A percentile compares a stretch with the other conserved stretches of the same genome.
phyloP scores from a whole-genome alignment of 345 rosid species.

The Ailanthus altissimus region DNA sequence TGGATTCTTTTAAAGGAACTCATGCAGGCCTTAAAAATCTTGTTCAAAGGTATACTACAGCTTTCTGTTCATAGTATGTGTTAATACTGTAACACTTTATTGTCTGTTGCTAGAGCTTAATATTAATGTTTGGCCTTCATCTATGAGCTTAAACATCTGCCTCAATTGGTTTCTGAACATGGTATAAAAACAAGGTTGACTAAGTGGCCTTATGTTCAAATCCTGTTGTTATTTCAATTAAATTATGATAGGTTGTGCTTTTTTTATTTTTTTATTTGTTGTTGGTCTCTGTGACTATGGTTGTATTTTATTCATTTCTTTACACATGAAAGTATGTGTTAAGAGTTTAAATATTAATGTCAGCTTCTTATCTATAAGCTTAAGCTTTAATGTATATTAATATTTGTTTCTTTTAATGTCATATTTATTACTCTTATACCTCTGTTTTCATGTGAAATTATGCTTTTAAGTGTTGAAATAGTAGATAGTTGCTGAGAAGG shows the following conservation, averaged over 20 bases:
- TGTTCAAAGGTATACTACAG: conserved; percentile 72
- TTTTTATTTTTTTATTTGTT: not conserved
- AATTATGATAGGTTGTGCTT: not conserved
- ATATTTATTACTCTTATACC: not conserved
- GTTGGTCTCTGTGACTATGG: not conserved
- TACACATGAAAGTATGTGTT: not conserved
- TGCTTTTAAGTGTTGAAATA: not conserved
- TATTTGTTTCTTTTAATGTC: conserved; percentile 7
- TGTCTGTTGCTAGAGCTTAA: not conserved
- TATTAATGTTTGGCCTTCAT: not conserved
- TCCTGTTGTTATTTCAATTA: not conserved
- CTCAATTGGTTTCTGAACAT: not conserved
- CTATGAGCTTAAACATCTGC: not conserved
- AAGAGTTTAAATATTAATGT: not conserved
- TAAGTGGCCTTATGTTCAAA: not conserved
- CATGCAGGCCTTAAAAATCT: conserved; percentile 94
- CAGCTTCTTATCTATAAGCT: not conserved
- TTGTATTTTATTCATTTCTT: not conserved
- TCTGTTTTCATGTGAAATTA: not conserved
- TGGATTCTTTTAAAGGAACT: conserved; percentile 98
- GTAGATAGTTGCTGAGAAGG: not conserved
- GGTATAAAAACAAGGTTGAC: not conserved
- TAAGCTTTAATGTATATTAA: not conserved
- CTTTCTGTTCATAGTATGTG: conserved; percentile 5
- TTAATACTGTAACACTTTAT: not conserved